Evolutionary conservation across 352 stramenopile genomes (phyloP), one percentile per base, ranked within the genome.

Genomic region (Pythium folliculosum): DNA sequence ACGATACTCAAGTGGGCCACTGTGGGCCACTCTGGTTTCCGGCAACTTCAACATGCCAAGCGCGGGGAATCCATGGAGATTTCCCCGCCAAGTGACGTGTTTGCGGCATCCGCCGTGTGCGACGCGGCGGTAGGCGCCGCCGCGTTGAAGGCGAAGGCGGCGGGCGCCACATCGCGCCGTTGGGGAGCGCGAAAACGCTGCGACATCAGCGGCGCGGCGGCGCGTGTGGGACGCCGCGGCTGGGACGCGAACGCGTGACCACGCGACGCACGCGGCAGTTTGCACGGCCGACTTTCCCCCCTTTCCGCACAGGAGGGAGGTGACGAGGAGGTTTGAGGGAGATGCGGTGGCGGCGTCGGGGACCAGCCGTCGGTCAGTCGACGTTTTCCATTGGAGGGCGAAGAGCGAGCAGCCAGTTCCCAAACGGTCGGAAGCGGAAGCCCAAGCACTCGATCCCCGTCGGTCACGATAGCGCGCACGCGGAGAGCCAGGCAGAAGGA

Each of bases 391-490:
- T 1, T 22, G 40, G 3, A 40, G 57, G 30, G 9, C 30, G n/a
- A n/a, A 27, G 21, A 70, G 40, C 27, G 27, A 22, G 48, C 49
- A 63, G 19, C 25, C 23, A 30, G n/a, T 32, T 32, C 27, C 27
- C n/a, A n/a, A n/a, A n/a, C n/a, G n/a, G n/a, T n/a, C n/a, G n/a
- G n/a, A n/a, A n/a, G n/a, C n/a, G n/a, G n/a, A n/a, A n/a, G n/a
- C n/a, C n/a, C n/a, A n/a, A n/a, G n/a, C n/a, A n/a, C n/a, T n/a
- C n/a, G n/a, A n/a, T n/a, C n/a, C n/a, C n/a, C 5, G n/a, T 27
- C 40, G 37, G 47, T 23, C 30, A 70, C 64, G 22, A 70, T 65
- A 61, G 48, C 64, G 64, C 64, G 64, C 25, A 65, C 25, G 48
- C 64, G 64, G n/a, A 64, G 52, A 50, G 51, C n/a, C 43, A 49